Base-by-base conservation (phyloP, 176 grass and related monocot species). In the Thinopyrum elongatum region DNA sequence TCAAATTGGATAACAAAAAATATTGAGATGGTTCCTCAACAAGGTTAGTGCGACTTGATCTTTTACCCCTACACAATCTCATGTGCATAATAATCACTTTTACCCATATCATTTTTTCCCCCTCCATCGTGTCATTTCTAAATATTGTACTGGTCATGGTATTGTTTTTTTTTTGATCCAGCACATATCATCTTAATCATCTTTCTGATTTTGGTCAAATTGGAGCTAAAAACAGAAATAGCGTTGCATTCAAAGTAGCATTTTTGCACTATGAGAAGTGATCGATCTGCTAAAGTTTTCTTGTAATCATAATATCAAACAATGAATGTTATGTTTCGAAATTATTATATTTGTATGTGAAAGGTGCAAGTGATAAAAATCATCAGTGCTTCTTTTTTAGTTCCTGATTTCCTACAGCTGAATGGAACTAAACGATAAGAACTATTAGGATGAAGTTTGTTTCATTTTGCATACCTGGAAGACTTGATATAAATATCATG, bases 1-100 rank as follows among this genome's bases (percentile, higher is more conserved):
- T 82, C 77, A 75, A 87, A 81, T 77, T 78, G 86, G 86, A 83
- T 81, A 65, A 29, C 34, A 9, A 61, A 51, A 61, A 73, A 70
- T 85, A 41, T 76, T 86, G 88, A 87, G 35, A 64, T 69, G 30
- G 84, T 88, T 80, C 80, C 77, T 85, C 70, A 39, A 87, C 83
- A 68, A 89, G 96, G 93, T 98, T 92, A 90, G 86, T 26, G 58
- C 84, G 38, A 42, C 23, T 57, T 83, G 64, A 33, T 72, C 46
- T n/a, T 86, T 47, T 79, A 77, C 62, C 85, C 22, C 17, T 55
- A 34, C 33, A 77, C 61, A 55, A 62, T 83, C 9, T 34, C 27
- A 3, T 59, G 19, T 77, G 63, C 47, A 61, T 27, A 78, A 59
- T 22, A 78, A 28, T 75, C 62, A 74, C 70, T 36, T 68, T 51